These are phyloP conservation scores for Shiraia bambusicola DNA, from an alignment of 2,329 filamentous ascomycete genomes.

Conservation along the genomic window DNA sequence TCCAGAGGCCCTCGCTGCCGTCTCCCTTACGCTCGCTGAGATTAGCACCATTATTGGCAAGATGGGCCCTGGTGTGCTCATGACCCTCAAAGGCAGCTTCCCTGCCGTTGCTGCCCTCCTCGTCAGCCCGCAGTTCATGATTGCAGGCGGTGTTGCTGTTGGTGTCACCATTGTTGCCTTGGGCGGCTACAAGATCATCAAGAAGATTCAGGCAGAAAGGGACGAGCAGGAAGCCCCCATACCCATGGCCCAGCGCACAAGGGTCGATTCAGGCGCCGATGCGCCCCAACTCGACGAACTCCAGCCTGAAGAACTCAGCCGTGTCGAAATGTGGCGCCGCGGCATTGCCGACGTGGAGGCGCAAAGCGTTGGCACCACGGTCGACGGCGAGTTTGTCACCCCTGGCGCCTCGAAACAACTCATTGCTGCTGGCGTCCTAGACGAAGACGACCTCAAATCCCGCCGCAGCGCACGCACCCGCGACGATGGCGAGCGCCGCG, in stretches of 20 bases:
- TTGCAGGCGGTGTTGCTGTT: constrained; percentile 83
- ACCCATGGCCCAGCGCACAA: constrained; percentile 16
- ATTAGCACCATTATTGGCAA: constrained; percentile 80
- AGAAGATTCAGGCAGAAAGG: constrained; percentile 65
- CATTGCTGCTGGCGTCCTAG: constrained; percentile 49
- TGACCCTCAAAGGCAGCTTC: constrained; percentile 74
- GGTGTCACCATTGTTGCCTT: constrained; percentile 96
- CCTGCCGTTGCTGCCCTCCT: constrained; percentile 86
- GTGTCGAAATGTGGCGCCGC: constrained; percentile 64
- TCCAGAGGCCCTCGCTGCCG: constrained; percentile 89
- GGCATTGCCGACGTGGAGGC: constrained; percentile 62
- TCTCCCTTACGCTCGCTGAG: constrained; percentile 89
- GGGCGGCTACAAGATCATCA: constrained; percentile 96
- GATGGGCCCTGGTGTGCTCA: constrained; percentile 78
- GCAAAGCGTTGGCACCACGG: constrained; percentile 58
- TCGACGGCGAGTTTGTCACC: constrained; percentile 67
- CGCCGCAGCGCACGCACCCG: constrained; percentile 29
- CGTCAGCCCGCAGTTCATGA: constrained; percentile 88
- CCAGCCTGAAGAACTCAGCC: constrained; percentile 57
- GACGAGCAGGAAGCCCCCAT: constrained; percentile 29
- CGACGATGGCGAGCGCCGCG: constrained; percentile 24
- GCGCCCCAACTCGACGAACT: constrained; percentile 56
- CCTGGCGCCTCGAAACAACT: constrained; percentile 54
- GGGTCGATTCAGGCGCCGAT: constrained; percentile 23
- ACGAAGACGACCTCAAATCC: constrained; percentile 51